A percentile compares a stretch with the other conserved stretches of the same genome.
Conservation (phyloP, 164 flowering plant genomes). For the Chloranthus sessilifolius region DNA sequence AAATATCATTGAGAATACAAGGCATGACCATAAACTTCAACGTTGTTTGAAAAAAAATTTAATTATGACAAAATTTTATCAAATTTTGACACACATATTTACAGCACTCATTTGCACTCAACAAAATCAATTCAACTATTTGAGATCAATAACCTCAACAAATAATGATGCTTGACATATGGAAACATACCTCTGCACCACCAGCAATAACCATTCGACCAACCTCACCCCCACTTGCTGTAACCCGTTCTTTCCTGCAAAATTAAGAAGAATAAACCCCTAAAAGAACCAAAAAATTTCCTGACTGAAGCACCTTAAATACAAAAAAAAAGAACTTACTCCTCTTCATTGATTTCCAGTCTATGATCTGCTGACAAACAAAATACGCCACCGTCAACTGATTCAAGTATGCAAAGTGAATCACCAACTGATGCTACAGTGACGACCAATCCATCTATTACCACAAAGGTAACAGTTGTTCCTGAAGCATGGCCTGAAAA, state of each 20-base stretch:
- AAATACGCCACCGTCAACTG: conserved; percentile 72
- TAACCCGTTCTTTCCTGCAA: conserved; percentile 64
- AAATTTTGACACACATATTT: no score
- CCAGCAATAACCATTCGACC: conserved; percentile 83
- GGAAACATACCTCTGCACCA: conserved; percentile 68
- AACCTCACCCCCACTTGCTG: conserved; percentile 89
- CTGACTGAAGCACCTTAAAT: not conserved
- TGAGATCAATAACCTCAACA: no score
- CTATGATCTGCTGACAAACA: conserved; percentile 85
- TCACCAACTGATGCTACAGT: conserved; percentile 94
- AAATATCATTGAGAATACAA: no score
- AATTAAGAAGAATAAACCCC: conserved; percentile 1
- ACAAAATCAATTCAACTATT: no score
- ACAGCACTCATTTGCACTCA: no score
- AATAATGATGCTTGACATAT: no score
- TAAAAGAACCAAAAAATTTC: conserved; percentile 1
- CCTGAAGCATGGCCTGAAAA: conserved; percentile 76
- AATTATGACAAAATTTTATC: no score
- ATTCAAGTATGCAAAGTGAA: conserved; percentile 85
- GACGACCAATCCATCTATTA: conserved; percentile 78
- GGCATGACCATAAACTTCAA: no score
- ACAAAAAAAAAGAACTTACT: conserved; percentile 40
- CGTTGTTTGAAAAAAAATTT: no score
- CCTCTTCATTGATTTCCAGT: conserved; percentile 71
- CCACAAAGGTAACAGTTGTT: conserved; percentile 79